Evolutionary conservation across 2,329 filamentous ascomycete genomes (phyloP), one percentile per base, ranked within the genome.

Genomic region (Lachnellula cervina): DNA sequence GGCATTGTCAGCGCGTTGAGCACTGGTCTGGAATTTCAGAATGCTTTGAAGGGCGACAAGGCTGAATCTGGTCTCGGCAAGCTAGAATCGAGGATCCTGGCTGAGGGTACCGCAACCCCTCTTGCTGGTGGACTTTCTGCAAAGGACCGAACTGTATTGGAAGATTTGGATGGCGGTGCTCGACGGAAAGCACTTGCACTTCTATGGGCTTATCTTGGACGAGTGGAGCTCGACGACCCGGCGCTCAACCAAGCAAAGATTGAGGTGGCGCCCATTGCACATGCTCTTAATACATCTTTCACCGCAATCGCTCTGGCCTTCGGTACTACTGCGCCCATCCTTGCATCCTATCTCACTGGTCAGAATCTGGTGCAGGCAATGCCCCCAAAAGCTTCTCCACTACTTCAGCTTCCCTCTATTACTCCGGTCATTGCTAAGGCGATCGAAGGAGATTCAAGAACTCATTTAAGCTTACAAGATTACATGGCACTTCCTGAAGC

Each of bases 121-220:
- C 76, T 80, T 46, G 79, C 79, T 42, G 75, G 74, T 34, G 83
- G 85, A 37, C 76, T 97, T 62, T 80, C 84, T 0, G 72, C 77
- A 16, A 90, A 91, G 72, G 91, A 96, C 67, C 86, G 85, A 69
- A 79, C 85, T 66, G 86, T 83, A 68, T 79, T 99, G 7, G 84
- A 90, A 68, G 84, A 91, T 62, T 74, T 96, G 57, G 94, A 97
- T 49, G 87, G 88, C 62, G 85, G 87, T 40, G 80, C 84, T 23
- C 86, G 89, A 63, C 82, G 94, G 68, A 97, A 97, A 78, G 87
- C 90, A 7, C 78, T 97, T 45, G 90, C 88, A 50, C 79, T 99
- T 55, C 79, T 99, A 16, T 99, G 95, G 94, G 92, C 94, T 43
- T 97, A 99, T 71, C 82, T 97, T 48, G 90, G 89, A 58, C 88